These are phyloP conservation scores for Pseudocercospora fuligena DNA, from an alignment of 2,329 filamentous ascomycete species.

Conservation along the genomic window DNA sequence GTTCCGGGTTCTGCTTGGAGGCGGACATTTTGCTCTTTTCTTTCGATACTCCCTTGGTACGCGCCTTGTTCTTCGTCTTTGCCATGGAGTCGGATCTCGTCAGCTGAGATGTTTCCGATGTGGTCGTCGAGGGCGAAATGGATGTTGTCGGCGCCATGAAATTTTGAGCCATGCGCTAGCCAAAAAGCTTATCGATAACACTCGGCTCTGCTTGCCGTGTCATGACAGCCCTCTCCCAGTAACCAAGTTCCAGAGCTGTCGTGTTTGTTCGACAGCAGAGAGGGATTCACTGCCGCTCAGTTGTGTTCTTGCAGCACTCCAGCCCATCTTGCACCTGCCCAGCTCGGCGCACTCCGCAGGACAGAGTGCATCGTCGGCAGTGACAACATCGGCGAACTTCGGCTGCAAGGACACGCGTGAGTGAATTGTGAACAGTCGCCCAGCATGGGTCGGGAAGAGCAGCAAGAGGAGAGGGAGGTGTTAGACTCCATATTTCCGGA, in stretches of 20 bases:
- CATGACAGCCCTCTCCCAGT: neutral
- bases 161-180: slow-evolving; percentile 5
- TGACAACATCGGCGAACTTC: slow-evolving; percentile 8
- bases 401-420: slow-evolving; percentile 8
- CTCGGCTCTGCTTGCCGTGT: neutral
- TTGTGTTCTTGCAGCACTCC: slow-evolving; percentile 8
- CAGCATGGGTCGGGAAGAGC: slow-evolving; percentile 72
- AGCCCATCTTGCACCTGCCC: slow-evolving; percentile 8
- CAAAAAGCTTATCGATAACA: slow-evolving; percentile 9
- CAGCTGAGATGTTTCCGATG: neutral
- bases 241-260: slow-evolving; percentile 1
- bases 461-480: slow-evolving; percentile 94
- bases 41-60: slow-evolving; percentile 52
- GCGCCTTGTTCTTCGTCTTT: slow-evolving; percentile 42
- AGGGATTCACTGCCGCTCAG: slow-evolving; percentile 7
- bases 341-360: slow-evolving; percentile 11
- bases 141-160: slow-evolving; percentile 3
- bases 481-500: slow-evolving; percentile 98
- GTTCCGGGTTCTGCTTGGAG: slow-evolving; percentile 55
- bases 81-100: slow-evolving; percentile 29
- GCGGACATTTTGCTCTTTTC: slow-evolving; percentile 49
- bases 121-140: neutral
- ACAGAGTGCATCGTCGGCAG: slow-evolving; percentile 6
- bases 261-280: slow-evolving; percentile 5
- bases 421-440: neutral